These are phyloP conservation scores for Cordyceps javanica DNA, from an alignment of 2,329 filamentous ascomycete species.

Conservation along the genomic window DNA sequence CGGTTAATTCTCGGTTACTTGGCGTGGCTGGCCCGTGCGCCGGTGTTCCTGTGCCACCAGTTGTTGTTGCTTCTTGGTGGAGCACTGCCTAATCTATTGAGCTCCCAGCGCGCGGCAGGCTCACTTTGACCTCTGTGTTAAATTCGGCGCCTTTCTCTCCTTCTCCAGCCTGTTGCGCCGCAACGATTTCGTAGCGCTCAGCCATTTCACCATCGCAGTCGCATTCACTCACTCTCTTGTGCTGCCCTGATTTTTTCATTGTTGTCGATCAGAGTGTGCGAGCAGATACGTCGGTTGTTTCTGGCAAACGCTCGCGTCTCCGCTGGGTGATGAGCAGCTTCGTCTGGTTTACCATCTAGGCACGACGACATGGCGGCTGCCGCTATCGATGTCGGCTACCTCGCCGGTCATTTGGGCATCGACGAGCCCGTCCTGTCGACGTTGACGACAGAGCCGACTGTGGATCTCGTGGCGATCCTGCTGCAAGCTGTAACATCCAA, in stretches of 20 bases:
- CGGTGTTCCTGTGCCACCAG: conserved; percentile 9
- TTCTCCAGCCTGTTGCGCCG: not conserved
- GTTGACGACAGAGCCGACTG: conserved; percentile 62
- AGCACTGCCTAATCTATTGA: not conserved
- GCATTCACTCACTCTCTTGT: not conserved
- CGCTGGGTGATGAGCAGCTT: conserved; percentile 11
- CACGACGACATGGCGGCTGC: conserved; percentile 37
- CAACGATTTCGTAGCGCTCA: not conserved
- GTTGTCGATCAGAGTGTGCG: not conserved
- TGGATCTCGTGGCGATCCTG: conserved; percentile 69
- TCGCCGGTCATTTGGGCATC: conserved; percentile 65
- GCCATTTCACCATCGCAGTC: not conserved
- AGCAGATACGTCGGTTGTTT: not conserved
- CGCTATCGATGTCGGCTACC: conserved; percentile 62
- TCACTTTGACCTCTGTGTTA: conserved; percentile 1
- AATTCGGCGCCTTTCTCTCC: not conserved
- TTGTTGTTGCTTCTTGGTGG: conserved; percentile 12
- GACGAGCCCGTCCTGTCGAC: conserved; percentile 57
- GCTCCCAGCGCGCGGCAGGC: conserved; percentile 4
- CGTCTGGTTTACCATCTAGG: conserved; percentile 17
- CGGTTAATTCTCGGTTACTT: conserved; percentile 6
- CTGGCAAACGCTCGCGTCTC: not conserved
- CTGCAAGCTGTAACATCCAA: conserved; percentile 70
- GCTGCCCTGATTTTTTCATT: not conserved
- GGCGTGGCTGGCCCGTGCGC: not conserved